Evolutionary conservation across 108 stramenopile species (phyloP).

Genomic region (Stephanodiscus minutulus): DNA sequence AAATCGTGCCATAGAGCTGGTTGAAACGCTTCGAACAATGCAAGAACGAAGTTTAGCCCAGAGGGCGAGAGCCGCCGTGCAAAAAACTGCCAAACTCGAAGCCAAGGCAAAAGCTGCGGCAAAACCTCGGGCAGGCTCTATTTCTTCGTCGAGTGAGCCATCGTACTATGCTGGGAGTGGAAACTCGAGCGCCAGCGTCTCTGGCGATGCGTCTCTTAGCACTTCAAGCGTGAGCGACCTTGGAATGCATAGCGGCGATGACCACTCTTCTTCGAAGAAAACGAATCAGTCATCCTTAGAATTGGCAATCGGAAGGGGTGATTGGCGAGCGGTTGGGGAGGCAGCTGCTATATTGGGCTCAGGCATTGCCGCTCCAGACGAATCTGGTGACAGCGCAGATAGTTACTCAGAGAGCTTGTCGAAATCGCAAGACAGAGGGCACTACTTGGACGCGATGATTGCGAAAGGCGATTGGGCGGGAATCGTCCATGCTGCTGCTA

Average conservation of each 20-base stretch:
- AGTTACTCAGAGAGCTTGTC: conserved; percentile 7
- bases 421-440: conserved; percentile 45
- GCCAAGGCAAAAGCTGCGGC: conserved; percentile 27
- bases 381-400: not conserved
- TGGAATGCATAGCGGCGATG: no score
- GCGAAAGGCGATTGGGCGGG: conserved; percentile 81
- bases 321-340: conserved; percentile 90
- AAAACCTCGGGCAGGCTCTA: conserved; percentile 2
- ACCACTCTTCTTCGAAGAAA: no score
- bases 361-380: conserved; percentile 5
- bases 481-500: conserved; percentile 70
- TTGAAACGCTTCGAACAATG: conserved; percentile 69
- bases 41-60: conserved; percentile 63
- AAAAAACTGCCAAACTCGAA: conserved; percentile 53
- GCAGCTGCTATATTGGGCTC: conserved; percentile 61
- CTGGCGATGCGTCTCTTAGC: not conserved
- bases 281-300: conserved; percentile 39
- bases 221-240: not conserved
- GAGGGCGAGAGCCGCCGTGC: conserved; percentile 53
- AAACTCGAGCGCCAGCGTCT: conserved; percentile 25
- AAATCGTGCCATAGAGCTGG: no score
- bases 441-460: conserved; percentile 74
- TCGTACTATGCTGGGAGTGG: conserved; percentile 6
- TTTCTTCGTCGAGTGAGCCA: conserved; percentile 8
- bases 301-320: conserved; percentile 74